Conservation (phyloP, 2,329 filamentous ascomycete genomes). For the Emericellopsis atlantica region DNA sequence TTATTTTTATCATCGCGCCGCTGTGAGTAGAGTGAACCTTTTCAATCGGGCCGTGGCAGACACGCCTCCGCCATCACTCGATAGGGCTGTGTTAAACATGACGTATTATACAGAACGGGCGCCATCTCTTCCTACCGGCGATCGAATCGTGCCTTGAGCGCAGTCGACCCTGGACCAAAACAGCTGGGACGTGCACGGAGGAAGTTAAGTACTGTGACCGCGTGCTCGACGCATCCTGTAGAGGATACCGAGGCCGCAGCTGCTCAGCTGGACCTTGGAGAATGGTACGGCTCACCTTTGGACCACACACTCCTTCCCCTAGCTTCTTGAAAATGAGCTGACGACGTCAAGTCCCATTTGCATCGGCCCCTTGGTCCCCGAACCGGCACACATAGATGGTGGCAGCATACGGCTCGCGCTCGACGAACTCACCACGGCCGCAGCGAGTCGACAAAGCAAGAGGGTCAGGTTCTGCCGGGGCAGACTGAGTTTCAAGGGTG, state of each 20-base stretch:
- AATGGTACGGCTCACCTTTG: slow-evolving; percentile 1
- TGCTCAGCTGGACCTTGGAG: slow-evolving; percentile 1
- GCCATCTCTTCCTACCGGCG: slow-evolving; percentile 1
- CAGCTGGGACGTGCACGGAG: slow-evolving; percentile 10
- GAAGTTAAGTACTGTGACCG: slow-evolving; percentile 16
- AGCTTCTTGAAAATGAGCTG: not conserved
- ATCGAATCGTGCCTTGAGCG: not conserved
- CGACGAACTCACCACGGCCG: not conserved
- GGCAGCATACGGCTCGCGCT: slow-evolving; percentile 7
- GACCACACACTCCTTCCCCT: not conserved
- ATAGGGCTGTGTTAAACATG: not conserved
- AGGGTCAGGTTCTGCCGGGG: not conserved
- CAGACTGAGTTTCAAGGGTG: not conserved
- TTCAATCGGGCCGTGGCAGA: not conserved
- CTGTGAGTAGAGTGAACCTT: not conserved
- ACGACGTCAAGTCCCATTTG: slow-evolving; percentile 15
- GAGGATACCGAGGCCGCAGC: slow-evolving; percentile 1
- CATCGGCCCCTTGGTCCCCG: slow-evolving; percentile 16
- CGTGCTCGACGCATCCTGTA: slow-evolving; percentile 6
- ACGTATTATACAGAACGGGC: not conserved
- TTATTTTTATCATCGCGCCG: slow-evolving; percentile 1
- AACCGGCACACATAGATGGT: slow-evolving; percentile 9
- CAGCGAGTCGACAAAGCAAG: not conserved
- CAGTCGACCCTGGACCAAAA: not conserved
- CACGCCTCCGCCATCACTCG: not conserved